Conservation (phyloP, 108 stramenopile species). For the Fragilariopsis cylindrus region DNA sequence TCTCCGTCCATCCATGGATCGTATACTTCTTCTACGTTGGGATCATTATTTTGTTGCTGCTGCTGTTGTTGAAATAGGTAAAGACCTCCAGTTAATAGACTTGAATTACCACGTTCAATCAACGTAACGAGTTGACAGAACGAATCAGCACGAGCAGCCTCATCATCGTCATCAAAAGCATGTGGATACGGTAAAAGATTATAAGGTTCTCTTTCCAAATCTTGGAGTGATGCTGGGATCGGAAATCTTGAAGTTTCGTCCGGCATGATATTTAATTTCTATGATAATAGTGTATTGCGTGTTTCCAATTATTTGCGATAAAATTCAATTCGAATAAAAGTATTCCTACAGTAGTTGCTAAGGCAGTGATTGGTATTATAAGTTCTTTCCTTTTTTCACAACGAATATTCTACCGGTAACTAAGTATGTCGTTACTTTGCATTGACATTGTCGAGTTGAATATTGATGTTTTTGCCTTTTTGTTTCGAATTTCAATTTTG, state of each 20-base stretch:
- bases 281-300: no score
- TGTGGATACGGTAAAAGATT: slow-evolving; percentile 86
- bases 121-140: slow-evolving; percentile 60
- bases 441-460: no score
- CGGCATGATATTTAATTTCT: not conserved
- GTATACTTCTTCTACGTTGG: slow-evolving; percentile 18
- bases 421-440: no score
- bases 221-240: slow-evolving; percentile 78
- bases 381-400: no score
- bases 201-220: slow-evolving; percentile 83
- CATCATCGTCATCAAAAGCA: slow-evolving; percentile 87
- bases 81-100: slow-evolving; percentile 42
- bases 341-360: no score
- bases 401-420: no score
- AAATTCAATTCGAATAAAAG: no score
- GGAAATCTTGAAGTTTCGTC: slow-evolving; percentile 48
- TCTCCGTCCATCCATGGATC: slow-evolving; percentile 65
- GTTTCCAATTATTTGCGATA: no score
- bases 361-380: no score
- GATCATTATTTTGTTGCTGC: not conserved
- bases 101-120: slow-evolving; percentile 66
- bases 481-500: no score
- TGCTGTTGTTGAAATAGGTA: slow-evolving; percentile 48
- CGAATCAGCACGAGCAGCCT: slow-evolving; percentile 76
- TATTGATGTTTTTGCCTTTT: no score